Evolutionary conservation across 331 rosid genomes (phyloP), one percentile per base, ranked within the genome.

Genomic region (Spiraea crenata): DNA sequence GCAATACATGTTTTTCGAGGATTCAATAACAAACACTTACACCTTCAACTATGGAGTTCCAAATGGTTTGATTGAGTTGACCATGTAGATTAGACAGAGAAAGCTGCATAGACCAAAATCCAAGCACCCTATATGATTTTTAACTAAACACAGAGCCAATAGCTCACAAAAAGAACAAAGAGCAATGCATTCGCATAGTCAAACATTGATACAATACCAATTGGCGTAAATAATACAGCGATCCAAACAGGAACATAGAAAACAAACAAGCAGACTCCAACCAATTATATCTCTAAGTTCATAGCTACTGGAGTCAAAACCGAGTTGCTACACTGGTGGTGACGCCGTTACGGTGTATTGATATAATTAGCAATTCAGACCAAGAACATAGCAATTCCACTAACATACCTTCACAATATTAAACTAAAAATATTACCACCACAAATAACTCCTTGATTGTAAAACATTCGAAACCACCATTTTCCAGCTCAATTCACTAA

Each of bases 311-410:
- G 61, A 63, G 71, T 70, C 45, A 65, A 55, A 63, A n/a, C 45
- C 54, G 11, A 16, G 31, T 37, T 44, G 56, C 65, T 48, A 34
- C 57, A 40, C 54, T 55, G 65, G 34, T 61, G 9, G 44, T 54
- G n/a, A 35, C 58, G 42, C 65, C 66, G 50, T 47, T 65, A 65
- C 37, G 63, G 65, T 74, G 61, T 55, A 55, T 42, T 58, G 52
- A 72, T 13, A 52, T 25, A 57, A 56, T 64, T 67, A 71, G 69
- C 17, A 74, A 71, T 61, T 10, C 54, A 74, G 50, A 70, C 62
- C 57, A 45, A n/a, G 68, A 59, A 68, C 72, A 61, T 56, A 16
- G 65, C 11, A 44, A 69, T 4, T 17, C 63, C 62, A 38, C 15
- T 60, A 62, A 67, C n/a, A 47, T 19, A 5, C 5, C 20, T 38